A percentile compares a stretch with the other conserved stretches of the same genome.
phyloP scores from a whole-genome alignment of 1,139 yeast genomes.

The Kurtzmaniella quercitrusa region DNA sequence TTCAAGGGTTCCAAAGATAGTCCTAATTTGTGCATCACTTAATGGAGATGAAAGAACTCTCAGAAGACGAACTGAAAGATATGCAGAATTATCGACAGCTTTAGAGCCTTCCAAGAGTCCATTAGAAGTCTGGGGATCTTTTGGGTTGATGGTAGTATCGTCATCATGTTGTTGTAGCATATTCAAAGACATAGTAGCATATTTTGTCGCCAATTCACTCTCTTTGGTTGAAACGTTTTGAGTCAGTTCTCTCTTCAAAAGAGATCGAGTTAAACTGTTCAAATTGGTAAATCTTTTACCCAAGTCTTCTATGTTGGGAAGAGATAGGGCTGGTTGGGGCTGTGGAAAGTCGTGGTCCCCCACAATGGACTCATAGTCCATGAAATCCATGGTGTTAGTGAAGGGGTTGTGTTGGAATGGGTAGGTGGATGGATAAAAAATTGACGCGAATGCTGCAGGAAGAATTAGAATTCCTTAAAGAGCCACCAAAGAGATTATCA shows the following conservation, averaged over 20 bases:
- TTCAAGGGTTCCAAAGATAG: slow-evolving; percentile 47
- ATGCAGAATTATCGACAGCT: slow-evolving; percentile 6
- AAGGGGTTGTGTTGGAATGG: not conserved
- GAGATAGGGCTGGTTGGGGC: slow-evolving; percentile 45
- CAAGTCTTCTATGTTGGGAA: slow-evolving; percentile 38
- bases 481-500: no score
- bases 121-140: no score
- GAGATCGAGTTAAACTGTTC: slow-evolving; percentile 27
- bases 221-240: slow-evolving; percentile 9
- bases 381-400: slow-evolving; percentile 32
- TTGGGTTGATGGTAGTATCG: not conserved
- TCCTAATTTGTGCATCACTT: slow-evolving; percentile 45
- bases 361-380: slow-evolving; percentile 35
- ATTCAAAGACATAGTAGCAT: slow-evolving; percentile 31
- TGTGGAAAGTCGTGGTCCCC: slow-evolving; percentile 27
- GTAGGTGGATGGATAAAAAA: not conserved
- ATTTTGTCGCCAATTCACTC: slow-evolving; percentile 28
- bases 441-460: not conserved
- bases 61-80: slow-evolving; percentile 45
- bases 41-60: slow-evolving; percentile 47
- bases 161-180: slow-evolving; percentile 9
- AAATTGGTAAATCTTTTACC: slow-evolving; percentile 34
- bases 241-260: slow-evolving; percentile 17
- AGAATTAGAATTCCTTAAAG: no score
- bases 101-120: not conserved